Conservation (phyloP, 805 yeast species). For the Yamadazyma phyllophila region DNA sequence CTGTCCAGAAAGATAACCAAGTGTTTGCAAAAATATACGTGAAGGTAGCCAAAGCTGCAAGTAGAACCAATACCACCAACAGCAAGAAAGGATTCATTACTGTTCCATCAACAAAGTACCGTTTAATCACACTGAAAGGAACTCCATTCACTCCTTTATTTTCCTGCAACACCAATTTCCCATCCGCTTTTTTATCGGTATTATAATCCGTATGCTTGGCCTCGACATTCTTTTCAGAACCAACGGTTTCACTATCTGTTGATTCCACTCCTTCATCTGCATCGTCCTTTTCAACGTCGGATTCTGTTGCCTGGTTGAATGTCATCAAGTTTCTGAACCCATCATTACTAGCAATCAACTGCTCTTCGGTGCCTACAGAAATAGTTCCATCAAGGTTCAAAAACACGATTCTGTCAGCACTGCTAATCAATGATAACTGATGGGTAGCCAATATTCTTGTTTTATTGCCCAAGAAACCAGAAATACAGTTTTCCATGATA, state of each 20-base stretch:
- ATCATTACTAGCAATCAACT: conserved; percentile 19
- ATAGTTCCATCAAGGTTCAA: conserved; percentile 30
- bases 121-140: conserved; percentile 44
- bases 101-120: conserved; percentile 54
- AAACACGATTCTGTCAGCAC: conserved; percentile 27
- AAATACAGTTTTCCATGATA: conserved; percentile 27
- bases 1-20: conserved; percentile 83
- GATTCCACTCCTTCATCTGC: conserved; percentile 19
- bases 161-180: conserved; percentile 43
- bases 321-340: conserved; percentile 29
- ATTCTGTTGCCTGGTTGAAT: conserved; percentile 18
- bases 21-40: conserved; percentile 56
- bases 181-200: conserved; percentile 22
- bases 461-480: conserved; percentile 22
- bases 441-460: conserved; percentile 35
- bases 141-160: conserved; percentile 59
- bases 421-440: conserved; percentile 28
- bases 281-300: conserved; percentile 16
- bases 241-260: conserved; percentile 8
- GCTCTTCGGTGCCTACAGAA: conserved; percentile 24
- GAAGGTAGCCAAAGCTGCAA: conserved; percentile 27
- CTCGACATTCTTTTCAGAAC: conserved; percentile 25
- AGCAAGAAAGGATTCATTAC: conserved; percentile 35
- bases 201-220: conserved; percentile 28
- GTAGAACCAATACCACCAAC: conserved; percentile 1